These are phyloP conservation scores for Carex parvula DNA, from an alignment of 176 grass and related monocot genomes.

Conservation along the genomic window DNA sequence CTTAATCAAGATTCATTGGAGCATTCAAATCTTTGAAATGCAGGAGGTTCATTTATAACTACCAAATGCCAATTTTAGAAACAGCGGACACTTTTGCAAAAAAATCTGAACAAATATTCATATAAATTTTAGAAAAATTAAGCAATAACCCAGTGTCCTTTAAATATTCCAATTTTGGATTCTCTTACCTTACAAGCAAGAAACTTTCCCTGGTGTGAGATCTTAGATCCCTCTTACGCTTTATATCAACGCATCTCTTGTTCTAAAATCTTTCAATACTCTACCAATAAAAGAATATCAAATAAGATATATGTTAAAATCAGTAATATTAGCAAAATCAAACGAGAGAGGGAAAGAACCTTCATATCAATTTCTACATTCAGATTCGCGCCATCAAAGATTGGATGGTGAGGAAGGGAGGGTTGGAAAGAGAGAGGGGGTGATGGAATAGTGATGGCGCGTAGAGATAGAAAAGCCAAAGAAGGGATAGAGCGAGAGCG, in stretches of 20 bases:
- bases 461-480: constrained; percentile 1
- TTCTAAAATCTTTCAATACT: neutral
- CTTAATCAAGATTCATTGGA: neutral
- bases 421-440: neutral
- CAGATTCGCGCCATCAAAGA: neutral
- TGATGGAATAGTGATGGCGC: constrained; percentile 2
- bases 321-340: neutral
- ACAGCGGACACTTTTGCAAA: neutral
- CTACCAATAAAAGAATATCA: neutral
- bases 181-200: constrained; percentile 6
- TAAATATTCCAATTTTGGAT: neutral
- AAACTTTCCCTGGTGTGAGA: constrained; percentile 20
- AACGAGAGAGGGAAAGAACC: neutral
- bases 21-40: neutral
- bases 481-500: neutral
- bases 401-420: neutral
- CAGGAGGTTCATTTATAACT: neutral
- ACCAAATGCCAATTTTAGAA: neutral
- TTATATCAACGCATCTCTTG: neutral
- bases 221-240: constrained; percentile 15
- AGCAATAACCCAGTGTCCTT: neutral
- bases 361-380: neutral
- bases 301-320: neutral
- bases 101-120: neutral
- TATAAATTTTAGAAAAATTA: neutral